Evolutionary conservation across 2,329 filamentous ascomycete species (phyloP).

Genomic region (Aspergillus persii): DNA sequence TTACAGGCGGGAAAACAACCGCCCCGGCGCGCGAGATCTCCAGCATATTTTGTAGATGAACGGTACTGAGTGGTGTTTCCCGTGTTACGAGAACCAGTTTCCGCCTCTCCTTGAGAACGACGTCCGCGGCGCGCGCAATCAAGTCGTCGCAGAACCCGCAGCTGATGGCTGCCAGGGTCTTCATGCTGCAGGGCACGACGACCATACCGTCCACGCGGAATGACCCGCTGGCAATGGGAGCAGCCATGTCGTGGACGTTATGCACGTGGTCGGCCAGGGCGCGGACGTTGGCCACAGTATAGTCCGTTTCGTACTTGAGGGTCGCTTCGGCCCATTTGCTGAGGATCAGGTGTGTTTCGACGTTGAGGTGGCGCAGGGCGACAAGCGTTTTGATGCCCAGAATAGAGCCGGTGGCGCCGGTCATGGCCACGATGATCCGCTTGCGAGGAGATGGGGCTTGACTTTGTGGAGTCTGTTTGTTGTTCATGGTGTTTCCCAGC

Average conservation of each 20-base stretch:
- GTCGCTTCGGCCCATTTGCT: slow-evolving; percentile 31
- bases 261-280: slow-evolving; percentile 14
- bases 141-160: slow-evolving; percentile 43
- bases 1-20: slow-evolving; percentile 41
- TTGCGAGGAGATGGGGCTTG: neutral
- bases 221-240: slow-evolving; percentile 21
- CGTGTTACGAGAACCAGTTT: slow-evolving; percentile 36
- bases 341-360: slow-evolving; percentile 29
- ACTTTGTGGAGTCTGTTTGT: neutral
- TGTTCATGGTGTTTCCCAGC: too few relatives aligned
- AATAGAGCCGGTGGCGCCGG: slow-evolving; percentile 32
- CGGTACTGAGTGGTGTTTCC: slow-evolving; percentile 33
- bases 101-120: slow-evolving; percentile 43
- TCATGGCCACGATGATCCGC: slow-evolving; percentile 26
- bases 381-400: slow-evolving; percentile 26
- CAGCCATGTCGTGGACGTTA: slow-evolving; percentile 23
- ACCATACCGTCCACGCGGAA: slow-evolving; percentile 43
- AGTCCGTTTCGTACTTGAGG: slow-evolving; percentile 18
- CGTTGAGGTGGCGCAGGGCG: slow-evolving; percentile 18
- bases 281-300: slow-evolving; percentile 6
- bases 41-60: slow-evolving; percentile 16
- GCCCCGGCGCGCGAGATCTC: slow-evolving; percentile 22
- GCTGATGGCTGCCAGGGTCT: slow-evolving; percentile 43
- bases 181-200: slow-evolving; percentile 44
- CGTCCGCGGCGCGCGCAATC: slow-evolving; percentile 43